A percentile compares a stretch with the other conserved stretches of the same genome.
phyloP scores from a whole-genome alignment of 1,284 basidiomycete species.

The Paramarasmius palmivorus region DNA sequence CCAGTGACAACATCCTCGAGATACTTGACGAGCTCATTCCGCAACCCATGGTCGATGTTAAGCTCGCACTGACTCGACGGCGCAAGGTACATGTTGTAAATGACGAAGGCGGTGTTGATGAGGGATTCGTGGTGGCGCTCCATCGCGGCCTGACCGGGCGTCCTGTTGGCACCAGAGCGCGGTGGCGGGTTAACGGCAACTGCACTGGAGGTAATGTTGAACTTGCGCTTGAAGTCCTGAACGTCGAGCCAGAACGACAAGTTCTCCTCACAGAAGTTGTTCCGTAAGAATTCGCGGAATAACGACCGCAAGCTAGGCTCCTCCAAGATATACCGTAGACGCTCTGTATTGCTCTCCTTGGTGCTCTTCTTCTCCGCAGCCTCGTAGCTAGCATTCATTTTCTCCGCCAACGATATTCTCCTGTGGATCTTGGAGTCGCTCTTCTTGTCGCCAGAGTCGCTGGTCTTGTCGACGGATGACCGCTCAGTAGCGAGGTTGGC shows the following conservation, averaged over 20 bases:
- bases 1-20: constrained; percentile 83
- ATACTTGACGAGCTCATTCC: constrained; percentile 92
- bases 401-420: constrained; percentile 78
- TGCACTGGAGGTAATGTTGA: constrained; percentile 92
- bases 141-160: constrained; percentile 87
- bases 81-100: constrained; percentile 94
- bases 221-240: constrained; percentile 94
- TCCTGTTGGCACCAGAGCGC: constrained; percentile 45
- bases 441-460: constrained; percentile 33
- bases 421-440: constrained; percentile 71
- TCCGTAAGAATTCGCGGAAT: constrained; percentile 92
- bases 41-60: constrained; percentile 96
- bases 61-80: constrained; percentile 94
- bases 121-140: constrained; percentile 96
- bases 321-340: constrained; percentile 90
- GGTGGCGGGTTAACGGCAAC: constrained; percentile 55
- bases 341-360: constrained; percentile 90
- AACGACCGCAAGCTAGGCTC: constrained; percentile 87
- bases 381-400: constrained; percentile 61
- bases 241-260: constrained; percentile 97
- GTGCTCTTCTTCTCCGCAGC: constrained; percentile 52
- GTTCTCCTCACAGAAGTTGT: constrained; percentile 98
- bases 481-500: constrained; percentile 58
- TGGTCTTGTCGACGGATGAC: constrained; percentile 42
- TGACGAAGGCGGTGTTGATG: constrained; percentile 92